Evolutionary conservation across 2,329 filamentous ascomycete species (phyloP), one percentile per base, ranked within the genome.

Genomic region (Trichoderma koningiopsis): DNA sequence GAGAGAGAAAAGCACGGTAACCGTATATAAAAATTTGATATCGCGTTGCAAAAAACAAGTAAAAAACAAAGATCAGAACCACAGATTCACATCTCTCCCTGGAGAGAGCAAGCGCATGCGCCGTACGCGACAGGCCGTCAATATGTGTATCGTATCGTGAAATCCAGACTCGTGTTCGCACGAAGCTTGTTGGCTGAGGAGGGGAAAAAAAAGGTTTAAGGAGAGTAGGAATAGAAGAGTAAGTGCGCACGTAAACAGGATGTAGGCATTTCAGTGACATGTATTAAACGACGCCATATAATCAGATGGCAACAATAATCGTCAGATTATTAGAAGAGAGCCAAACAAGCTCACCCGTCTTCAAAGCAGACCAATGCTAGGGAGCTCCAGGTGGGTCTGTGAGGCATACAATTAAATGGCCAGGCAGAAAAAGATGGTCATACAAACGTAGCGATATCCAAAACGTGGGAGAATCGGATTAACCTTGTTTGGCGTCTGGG

Each of bases 381-480:
- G 13, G 31, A 29, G n/a, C 7, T 37, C 27, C n/a, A 27, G n/a
- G 1, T n/a, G 24, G 5, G 29, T 49, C 19, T 29, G 29, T 37
- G 40, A n/a, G 27, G 72, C 70, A 65, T 69, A 71, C 71, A 73
- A 68, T 70, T 65, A 73, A 76, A 68, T 71, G 73, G 72, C 71
- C 68, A 71, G 73, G 72, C 75, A 77, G 76, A 77, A 78, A 77
- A 75, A 73, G 5, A 43, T 75, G 72, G 74, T 77, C 75, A 71
- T 77, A 72, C 76, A 76, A 74, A 75, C 74, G 72, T 79, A 69
- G 70, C 70, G 63, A 65, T 74, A 76, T 74, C 68, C 72, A 74
- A 69, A 72, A 75, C 73, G 43, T 40, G 63, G 64, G 58, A 68
- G 47, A 49, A 5, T 71, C 62, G 61, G 69, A 71, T 73, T 70